A percentile compares a stretch with the other conserved stretches of the same genome.
phyloP scores from a whole-genome alignment of 148 eudicot genomes.

The Euryodendron excelsum region DNA sequence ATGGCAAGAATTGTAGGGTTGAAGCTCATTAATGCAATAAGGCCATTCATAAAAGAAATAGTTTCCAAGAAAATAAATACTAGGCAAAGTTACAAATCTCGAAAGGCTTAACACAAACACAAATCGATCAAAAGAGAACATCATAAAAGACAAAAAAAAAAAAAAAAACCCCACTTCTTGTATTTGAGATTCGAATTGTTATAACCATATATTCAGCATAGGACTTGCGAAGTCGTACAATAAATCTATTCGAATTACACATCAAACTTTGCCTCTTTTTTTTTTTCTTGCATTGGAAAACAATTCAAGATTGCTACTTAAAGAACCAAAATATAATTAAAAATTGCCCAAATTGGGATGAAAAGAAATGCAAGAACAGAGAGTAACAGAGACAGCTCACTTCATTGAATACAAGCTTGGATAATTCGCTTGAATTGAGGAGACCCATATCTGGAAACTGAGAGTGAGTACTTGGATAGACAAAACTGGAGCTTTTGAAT shows the following conservation, averaged over 20 bases:
- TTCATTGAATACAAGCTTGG: constrained; percentile 48
- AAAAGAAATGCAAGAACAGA: constrained; percentile 7
- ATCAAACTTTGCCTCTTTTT: not conserved
- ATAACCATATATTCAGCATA: not conserved
- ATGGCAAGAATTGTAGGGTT: not conserved
- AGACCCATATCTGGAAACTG: constrained; percentile 34
- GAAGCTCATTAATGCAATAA: not conserved
- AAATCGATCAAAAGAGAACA: not conserved
- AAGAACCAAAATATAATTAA: not conserved
- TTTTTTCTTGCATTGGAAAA: not conserved
- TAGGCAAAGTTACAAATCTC: not conserved
- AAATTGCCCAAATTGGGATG: not conserved
- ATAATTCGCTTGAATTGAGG: constrained; percentile 24
- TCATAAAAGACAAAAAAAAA: too few relatives aligned
- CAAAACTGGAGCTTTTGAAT: constrained; percentile 28
- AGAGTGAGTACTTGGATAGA: constrained; percentile 24
- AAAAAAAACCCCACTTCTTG: not conserved
- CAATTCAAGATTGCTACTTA: not conserved
- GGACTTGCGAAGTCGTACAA: not conserved
- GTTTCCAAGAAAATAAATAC: not conserved
- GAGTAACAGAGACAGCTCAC: constrained; percentile 26
- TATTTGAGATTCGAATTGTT: not conserved
- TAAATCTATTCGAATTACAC: not conserved
- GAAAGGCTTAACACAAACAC: too few relatives aligned
- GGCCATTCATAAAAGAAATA: not conserved